These are phyloP conservation scores for Nigrospora oryzae DNA, from an alignment of 2,329 filamentous ascomycete genomes.

Conservation along the genomic window DNA sequence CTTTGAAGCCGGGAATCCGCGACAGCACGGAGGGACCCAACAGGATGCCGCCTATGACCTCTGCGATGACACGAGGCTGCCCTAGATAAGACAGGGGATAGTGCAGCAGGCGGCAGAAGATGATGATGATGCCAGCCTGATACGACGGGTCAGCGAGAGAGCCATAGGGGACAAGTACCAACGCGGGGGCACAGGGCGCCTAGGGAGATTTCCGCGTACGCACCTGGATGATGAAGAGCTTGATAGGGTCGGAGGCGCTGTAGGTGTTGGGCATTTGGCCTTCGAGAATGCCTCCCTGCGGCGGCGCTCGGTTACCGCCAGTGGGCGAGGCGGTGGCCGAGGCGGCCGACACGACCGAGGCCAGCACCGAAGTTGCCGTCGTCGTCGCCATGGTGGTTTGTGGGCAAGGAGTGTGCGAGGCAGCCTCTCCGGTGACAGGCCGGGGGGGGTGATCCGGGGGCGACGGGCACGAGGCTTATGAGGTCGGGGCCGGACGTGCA, in stretches of 20 bases:
- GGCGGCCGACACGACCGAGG: constrained; percentile 15
- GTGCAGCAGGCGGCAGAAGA: constrained; percentile 64
- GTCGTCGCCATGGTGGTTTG: constrained; percentile 3
- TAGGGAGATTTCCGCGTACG: constrained; percentile 3
- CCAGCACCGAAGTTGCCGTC: constrained; percentile 10
- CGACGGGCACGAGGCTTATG: not conserved
- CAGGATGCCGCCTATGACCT: constrained; percentile 68
- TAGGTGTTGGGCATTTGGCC: constrained; percentile 61
- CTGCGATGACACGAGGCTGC: constrained; percentile 69
- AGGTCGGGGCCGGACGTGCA: not conserved
- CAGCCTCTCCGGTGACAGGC: not conserved
- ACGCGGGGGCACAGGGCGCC: not conserved
- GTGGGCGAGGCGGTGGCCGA: constrained; percentile 19
- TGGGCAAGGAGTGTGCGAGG: not conserved
- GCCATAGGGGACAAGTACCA: too few species aligned
- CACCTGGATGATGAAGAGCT: constrained; percentile 68
- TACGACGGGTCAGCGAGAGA: too few species aligned
- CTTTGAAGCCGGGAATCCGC: constrained; percentile 60
- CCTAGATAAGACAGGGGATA: constrained; percentile 63
- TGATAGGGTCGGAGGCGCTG: constrained; percentile 63
- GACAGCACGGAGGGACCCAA: constrained; percentile 69
- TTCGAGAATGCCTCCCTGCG: constrained; percentile 59
- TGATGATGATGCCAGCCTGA: constrained; percentile 62
- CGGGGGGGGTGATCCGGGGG: not conserved
- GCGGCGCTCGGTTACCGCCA: constrained; percentile 16